Percentiles rank a stretch among this genome's conserved stretches.
Evolutionary conservation across 2,329 filamentous ascomycete genomes (phyloP).

Genomic region (Penicillium frequentans): DNA sequence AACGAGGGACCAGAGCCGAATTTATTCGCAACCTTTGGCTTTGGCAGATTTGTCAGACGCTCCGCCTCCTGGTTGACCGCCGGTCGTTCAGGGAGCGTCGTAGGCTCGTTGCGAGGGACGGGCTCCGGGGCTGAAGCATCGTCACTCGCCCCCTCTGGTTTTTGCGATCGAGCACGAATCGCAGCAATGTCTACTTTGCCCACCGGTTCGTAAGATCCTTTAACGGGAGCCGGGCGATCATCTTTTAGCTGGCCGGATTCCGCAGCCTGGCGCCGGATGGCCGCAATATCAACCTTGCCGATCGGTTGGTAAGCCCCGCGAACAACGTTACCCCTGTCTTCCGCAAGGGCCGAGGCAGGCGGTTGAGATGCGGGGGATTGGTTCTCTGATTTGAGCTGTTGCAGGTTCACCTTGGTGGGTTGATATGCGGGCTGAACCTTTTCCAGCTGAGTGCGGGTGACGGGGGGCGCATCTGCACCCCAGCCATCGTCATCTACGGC

Average conservation of each 20-base stretch:
- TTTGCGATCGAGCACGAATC: constrained; percentile 81
- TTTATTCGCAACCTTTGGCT: constrained; percentile 91
- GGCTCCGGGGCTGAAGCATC: constrained; percentile 45
- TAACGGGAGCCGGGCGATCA: constrained; percentile 79
- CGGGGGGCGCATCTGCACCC: constrained; percentile 89
- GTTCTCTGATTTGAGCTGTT: constrained; percentile 74
- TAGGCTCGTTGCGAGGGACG: constrained; percentile 50
- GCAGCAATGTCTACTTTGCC: constrained; percentile 97
- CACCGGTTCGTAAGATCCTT: constrained; percentile 90
- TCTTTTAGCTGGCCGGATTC: constrained; percentile 59
- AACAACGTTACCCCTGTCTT: constrained; percentile 64
- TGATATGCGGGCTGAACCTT: constrained; percentile 92
- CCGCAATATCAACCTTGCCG: constrained; percentile 96
- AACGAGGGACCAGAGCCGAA: constrained; percentile 74
- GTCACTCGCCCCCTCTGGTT: constrained; percentile 45
- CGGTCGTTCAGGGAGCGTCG: constrained; percentile 69
- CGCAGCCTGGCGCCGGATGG: constrained; percentile 74
- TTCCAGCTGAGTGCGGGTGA: constrained; percentile 82
- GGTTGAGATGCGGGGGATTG: constrained; percentile 53
- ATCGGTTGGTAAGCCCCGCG: constrained; percentile 88
- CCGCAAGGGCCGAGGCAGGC: constrained; percentile 49
- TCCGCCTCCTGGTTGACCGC: constrained; percentile 72
- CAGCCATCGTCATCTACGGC: constrained; percentile 82
- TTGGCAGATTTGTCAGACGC: constrained; percentile 82
- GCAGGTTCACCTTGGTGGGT: constrained; percentile 93